Percentiles rank a stretch among this genome's conserved stretches.
Conservation (phyloP, 2,329 filamentous ascomycete species). For the Thyridium curvatum region DNA sequence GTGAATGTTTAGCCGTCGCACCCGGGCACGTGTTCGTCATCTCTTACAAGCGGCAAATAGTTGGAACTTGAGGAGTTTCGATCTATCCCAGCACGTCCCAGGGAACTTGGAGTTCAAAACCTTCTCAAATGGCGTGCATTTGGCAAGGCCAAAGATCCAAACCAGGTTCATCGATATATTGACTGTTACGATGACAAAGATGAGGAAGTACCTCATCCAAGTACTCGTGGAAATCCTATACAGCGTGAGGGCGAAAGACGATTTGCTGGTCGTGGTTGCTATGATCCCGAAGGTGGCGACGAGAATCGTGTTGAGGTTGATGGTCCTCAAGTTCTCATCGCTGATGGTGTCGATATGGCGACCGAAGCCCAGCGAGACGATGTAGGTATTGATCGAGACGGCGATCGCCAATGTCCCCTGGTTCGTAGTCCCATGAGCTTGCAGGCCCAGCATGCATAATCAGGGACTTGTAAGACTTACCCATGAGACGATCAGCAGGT, state of each 20-base stretch:
- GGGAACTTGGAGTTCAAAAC: constrained; percentile 3
- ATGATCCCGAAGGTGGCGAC: constrained; percentile 19
- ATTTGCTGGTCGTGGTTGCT: constrained; percentile 27
- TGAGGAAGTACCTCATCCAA: constrained; percentile 17
- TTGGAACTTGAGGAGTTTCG: too few relatives aligned
- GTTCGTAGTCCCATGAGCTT: too few relatives aligned
- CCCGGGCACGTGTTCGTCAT: too few relatives aligned
- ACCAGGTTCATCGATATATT: constrained; percentile 17
- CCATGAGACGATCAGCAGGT: constrained; percentile 8
- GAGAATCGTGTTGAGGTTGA: constrained; percentile 12
- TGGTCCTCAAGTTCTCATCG: constrained; percentile 9
- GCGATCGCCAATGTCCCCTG: constrained; percentile 15
- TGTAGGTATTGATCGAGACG: constrained; percentile 22
- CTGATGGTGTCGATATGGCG: constrained; percentile 11
- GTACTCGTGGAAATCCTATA: constrained; percentile 20
- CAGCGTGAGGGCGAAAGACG: constrained; percentile 28
- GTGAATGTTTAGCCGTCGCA: constrained; percentile 2
- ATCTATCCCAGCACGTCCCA: constrained; percentile 16
- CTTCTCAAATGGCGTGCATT: constrained; percentile 7
- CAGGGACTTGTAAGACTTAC: constrained; percentile 1
- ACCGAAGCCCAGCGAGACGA: constrained; percentile 19
- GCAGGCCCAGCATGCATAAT: too few relatives aligned
- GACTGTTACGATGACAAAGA: constrained; percentile 16
- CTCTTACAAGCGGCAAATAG: too few relatives aligned
- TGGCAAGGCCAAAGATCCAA: constrained; percentile 6